Evolutionary conservation across 805 yeast genomes (phyloP).

Genomic region (Ogataea methylovora): DNA sequence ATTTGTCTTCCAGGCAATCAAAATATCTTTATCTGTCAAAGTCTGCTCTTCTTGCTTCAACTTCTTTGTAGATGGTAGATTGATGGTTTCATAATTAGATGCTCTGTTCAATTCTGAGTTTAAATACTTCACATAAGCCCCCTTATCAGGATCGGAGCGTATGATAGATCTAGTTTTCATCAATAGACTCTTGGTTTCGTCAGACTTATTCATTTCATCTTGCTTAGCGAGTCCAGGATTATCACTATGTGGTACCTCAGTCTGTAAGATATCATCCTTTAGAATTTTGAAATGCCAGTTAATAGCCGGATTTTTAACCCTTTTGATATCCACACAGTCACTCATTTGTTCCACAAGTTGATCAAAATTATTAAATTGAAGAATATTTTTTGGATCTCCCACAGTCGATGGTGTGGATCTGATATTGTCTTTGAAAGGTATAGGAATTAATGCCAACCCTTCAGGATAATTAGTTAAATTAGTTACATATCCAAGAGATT

Average conservation of each 20-base stretch:
- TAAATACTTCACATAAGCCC: constrained; percentile 9
- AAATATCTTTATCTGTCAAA: constrained; percentile 30
- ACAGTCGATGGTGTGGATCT: constrained; percentile 47
- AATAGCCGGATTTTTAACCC: constrained; percentile 49
- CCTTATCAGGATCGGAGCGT: constrained; percentile 2
- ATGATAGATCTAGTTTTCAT: constrained; percentile 9
- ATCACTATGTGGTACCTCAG: constrained; percentile 22
- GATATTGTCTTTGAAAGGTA: constrained; percentile 74
- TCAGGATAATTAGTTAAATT: constrained; percentile 37
- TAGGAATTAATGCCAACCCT: constrained; percentile 61
- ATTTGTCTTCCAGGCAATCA: constrained; percentile 33
- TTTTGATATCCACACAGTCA: constrained; percentile 32
- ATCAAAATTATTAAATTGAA: constrained; percentile 10
- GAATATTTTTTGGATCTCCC: not conserved
- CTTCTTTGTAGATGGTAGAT: constrained; percentile 5
- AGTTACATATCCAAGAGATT: constrained; percentile 9
- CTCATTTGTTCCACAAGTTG: constrained; percentile 17
- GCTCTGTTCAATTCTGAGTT: constrained; percentile 15
- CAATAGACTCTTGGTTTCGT: constrained; percentile 12
- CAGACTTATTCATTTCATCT: constrained; percentile 11
- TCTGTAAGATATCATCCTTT: constrained; percentile 59
- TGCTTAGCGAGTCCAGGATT: constrained; percentile 9
- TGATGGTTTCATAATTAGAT: constrained; percentile 13
- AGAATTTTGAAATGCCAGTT: constrained; percentile 60
- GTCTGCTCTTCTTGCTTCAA: constrained; percentile 7